A percentile compares a stretch with the other conserved stretches of the same genome.
Evolutionary conservation across 2,329 filamentous ascomycete species (phyloP).

Genomic region (Periconia macrospinosa): DNA sequence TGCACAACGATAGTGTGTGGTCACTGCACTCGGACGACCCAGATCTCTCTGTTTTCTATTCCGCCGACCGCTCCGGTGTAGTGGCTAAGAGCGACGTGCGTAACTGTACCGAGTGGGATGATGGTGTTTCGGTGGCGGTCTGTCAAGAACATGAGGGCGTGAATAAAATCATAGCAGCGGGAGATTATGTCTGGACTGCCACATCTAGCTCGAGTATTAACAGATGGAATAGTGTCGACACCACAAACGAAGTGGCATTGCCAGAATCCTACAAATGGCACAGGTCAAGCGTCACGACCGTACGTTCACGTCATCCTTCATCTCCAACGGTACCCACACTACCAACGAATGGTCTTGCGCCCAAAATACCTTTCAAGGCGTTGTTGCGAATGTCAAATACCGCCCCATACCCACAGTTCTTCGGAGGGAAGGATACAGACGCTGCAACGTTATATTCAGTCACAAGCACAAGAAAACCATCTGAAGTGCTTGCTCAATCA

Average conservation of each 20-base stretch:
- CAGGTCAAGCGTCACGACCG: slow-evolving; percentile 56
- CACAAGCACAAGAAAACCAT: slow-evolving; percentile 57
- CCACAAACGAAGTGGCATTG: slow-evolving; percentile 66
- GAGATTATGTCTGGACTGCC: slow-evolving; percentile 84
- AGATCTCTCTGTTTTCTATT: slow-evolving; percentile 87
- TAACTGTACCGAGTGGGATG: slow-evolving; percentile 74
- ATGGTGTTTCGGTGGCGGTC: slow-evolving; percentile 86
- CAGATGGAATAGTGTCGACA: slow-evolving; percentile 86
- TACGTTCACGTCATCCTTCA: slow-evolving; percentile 45
- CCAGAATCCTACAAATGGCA: slow-evolving; percentile 54
- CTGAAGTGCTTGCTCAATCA: slow-evolving; percentile 56
- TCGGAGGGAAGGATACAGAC: slow-evolving; percentile 59
- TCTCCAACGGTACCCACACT: slow-evolving; percentile 35
- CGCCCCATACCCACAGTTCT: slow-evolving; percentile 67
- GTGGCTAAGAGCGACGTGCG: slow-evolving; percentile 96
- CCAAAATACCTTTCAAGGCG: slow-evolving; percentile 74
- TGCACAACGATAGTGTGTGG: slow-evolving; percentile 99
- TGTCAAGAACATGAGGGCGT: slow-evolving; percentile 89
- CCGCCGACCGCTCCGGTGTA: slow-evolving; percentile 85
- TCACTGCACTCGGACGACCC: slow-evolving; percentile 89
- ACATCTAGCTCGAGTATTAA: slow-evolving; percentile 91
- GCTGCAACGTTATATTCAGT: slow-evolving; percentile 55
- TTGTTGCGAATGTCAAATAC: slow-evolving; percentile 84
- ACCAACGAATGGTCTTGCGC: slow-evolving; percentile 35
- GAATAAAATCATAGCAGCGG: slow-evolving; percentile 63